Percentiles rank a stretch among this genome's conserved stretches.
These are phyloP conservation scores for Plectosphaerella cucumerina DNA, from an alignment of 2,329 filamentous ascomycete species.

Conservation along the genomic window DNA sequence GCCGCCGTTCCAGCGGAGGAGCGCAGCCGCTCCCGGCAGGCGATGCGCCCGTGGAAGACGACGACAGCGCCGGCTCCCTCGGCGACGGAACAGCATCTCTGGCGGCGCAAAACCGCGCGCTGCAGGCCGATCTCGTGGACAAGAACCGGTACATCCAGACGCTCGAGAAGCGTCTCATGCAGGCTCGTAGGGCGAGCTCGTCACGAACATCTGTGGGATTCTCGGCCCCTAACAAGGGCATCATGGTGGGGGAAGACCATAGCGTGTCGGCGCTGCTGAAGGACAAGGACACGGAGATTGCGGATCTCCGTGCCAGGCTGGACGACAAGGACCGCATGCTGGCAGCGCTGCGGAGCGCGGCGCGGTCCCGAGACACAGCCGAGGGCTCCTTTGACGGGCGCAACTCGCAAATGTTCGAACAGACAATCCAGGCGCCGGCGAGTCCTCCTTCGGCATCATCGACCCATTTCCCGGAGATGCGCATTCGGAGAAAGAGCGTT, in stretches of 20 bases:
- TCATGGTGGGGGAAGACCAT: conserved; percentile 73
- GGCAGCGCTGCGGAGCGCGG: conserved; percentile 75
- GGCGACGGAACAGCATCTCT: conserved; percentile 82
- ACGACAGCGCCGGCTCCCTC: conserved; percentile 74
- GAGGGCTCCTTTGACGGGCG: conserved; percentile 38
- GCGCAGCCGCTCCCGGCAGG: conserved; percentile 38
- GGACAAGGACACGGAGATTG: conserved; percentile 91
- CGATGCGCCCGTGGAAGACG: conserved; percentile 46
- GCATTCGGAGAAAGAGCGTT: conserved; percentile 62
- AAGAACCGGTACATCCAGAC: conserved; percentile 97
- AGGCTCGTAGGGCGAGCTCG: conserved; percentile 85
- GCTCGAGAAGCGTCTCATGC: conserved; percentile 84
- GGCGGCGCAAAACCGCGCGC: conserved; percentile 79
- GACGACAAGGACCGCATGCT: conserved; percentile 97
- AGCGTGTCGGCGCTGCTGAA: conserved; percentile 68
- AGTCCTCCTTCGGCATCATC: conserved; percentile 11
- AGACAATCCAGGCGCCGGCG: conserved; percentile 8
- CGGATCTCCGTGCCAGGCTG: conserved; percentile 79
- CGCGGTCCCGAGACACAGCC: conserved; percentile 79
- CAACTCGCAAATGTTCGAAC: conserved; percentile 19
- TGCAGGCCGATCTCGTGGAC: conserved; percentile 92
- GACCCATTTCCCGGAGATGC: conserved; percentile 14
- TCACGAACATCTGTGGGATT: conserved; percentile 78
- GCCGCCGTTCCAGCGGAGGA: conserved; percentile 43
- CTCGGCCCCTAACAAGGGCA: conserved; percentile 54